phyloP scores from a whole-genome alignment of 2,329 filamentous ascomycete species.

The Anisogramma anomala region DNA sequence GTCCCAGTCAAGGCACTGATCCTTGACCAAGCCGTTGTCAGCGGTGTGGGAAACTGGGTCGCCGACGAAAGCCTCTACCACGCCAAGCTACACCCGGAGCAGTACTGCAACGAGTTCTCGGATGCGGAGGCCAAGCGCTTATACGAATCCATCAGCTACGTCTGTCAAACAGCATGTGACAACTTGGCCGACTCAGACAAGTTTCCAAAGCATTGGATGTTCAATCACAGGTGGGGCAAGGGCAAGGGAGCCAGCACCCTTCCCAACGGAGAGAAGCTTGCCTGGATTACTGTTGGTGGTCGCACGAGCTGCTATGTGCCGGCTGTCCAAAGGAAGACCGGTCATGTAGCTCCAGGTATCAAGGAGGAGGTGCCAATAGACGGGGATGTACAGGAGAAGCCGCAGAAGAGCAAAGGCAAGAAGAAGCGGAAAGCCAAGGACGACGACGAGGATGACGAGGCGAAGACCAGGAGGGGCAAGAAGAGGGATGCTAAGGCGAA shows the following conservation, averaged over 20 bases:
- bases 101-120: constrained; percentile 74
- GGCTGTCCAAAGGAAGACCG: constrained; percentile 69
- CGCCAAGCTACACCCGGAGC: constrained; percentile 79
- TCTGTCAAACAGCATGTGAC: constrained; percentile 71
- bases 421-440: constrained; percentile 16
- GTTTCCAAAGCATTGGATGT: constrained; percentile 82
- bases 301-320: constrained; percentile 85
- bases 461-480: constrained; percentile 13
- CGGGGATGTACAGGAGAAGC: constrained; percentile 19
- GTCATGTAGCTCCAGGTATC: constrained; percentile 28
- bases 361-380: constrained; percentile 32
- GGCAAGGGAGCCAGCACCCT: constrained; percentile 59
- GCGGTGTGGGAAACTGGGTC: constrained; percentile 95
- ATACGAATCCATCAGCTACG: constrained; percentile 60
- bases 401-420: constrained; percentile 16
- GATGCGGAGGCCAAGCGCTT: constrained; percentile 60
- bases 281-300: constrained; percentile 79
- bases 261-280: constrained; percentile 75
- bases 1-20: constrained; percentile 84
- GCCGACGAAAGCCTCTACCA: constrained; percentile 90
- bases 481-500: constrained; percentile 16
- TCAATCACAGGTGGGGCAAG: constrained; percentile 82
- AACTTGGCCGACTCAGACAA: constrained; percentile 68
- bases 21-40: constrained; percentile 78
- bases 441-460: constrained; percentile 20